A percentile compares a stretch with the other conserved stretches of the same genome.
phyloP scores from a whole-genome alignment of 345 rosid species.

The Nasturtium officinale region DNA sequence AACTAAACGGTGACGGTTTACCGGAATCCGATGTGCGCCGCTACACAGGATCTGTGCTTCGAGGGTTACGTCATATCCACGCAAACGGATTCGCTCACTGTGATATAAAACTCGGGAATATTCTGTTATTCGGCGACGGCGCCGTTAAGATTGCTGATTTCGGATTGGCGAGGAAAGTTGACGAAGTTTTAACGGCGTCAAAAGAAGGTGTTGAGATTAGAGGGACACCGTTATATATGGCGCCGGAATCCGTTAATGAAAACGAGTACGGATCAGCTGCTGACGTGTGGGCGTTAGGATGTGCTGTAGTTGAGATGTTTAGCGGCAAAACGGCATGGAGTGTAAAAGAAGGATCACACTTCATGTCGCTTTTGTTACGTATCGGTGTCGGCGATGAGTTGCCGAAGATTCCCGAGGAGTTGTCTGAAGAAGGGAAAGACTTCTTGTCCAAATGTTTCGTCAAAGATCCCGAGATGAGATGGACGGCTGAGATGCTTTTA shows the following conservation, averaged over 20 bases:
- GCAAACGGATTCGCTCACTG: conserved; percentile 68
- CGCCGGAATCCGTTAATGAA: conserved; percentile 72
- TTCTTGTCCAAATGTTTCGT: conserved; percentile 64
- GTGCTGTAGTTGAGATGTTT: conserved; percentile 74
- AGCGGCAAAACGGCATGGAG: conserved; percentile 74
- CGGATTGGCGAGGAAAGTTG: conserved; percentile 58
- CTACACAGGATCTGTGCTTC: conserved; percentile 54
- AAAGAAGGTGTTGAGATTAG: conserved; percentile 44
- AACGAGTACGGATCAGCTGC: conserved; percentile 61
- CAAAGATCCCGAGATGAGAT: conserved; percentile 59
- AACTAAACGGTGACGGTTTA: conserved; percentile 43
- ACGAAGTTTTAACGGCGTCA: conserved; percentile 29
- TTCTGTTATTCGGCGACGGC: conserved; percentile 53
- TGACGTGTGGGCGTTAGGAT: conserved; percentile 92
- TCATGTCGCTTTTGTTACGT: conserved; percentile 50
- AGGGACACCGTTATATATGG: conserved; percentile 79
- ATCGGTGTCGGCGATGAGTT: conserved; percentile 59
- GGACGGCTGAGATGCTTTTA: conserved; percentile 84
- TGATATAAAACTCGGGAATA: conserved; percentile 62
- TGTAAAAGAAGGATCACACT: conserved; percentile 31
- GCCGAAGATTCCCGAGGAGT: conserved; percentile 57
- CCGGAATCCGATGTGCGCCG: conserved; percentile 53
- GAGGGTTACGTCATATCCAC: conserved; percentile 65
- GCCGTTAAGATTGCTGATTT: conserved; percentile 70
- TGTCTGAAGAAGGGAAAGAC: conserved; percentile 74